phyloP scores from a whole-genome alignment of 257 asterid species.

The Gentiana macrophylla region DNA sequence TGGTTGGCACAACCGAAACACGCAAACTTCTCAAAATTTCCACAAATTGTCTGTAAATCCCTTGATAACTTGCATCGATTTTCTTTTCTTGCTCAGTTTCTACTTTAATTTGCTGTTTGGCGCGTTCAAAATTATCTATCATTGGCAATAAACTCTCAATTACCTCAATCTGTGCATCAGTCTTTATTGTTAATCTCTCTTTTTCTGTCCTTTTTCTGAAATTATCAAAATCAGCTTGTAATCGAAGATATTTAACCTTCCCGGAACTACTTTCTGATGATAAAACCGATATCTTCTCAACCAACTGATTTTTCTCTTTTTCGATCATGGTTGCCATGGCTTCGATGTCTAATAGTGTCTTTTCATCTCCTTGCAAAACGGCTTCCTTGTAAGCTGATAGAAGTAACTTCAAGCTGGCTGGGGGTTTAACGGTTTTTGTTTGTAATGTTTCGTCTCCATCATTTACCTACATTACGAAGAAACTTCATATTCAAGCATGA shows the following conservation, averaged over 20 bases:
- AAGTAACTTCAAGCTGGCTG: constrained; percentile 27
- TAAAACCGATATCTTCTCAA: constrained; percentile 36
- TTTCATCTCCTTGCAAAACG: constrained; percentile 37
- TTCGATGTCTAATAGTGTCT: constrained; percentile 41
- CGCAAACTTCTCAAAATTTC: constrained; percentile 78
- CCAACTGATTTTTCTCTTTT: constrained; percentile 49
- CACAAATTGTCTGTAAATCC: constrained; percentile 89
- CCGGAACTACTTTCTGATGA: constrained; percentile 53
- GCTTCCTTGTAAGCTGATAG: constrained; percentile 65
- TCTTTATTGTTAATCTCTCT: constrained; percentile 42
- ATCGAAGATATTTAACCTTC: constrained; percentile 48
- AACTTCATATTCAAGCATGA: too few relatives aligned
- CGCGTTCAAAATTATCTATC: constrained; percentile 85
- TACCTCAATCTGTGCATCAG: constrained; percentile 63
- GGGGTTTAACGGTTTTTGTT: constrained; percentile 15
- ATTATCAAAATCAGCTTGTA: constrained; percentile 92
- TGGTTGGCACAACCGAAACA: constrained; percentile 71
- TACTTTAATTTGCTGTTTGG: constrained; percentile 56
- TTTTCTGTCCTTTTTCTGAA: constrained; percentile 70
- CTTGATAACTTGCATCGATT: constrained; percentile 78
- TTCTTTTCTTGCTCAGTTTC: constrained; percentile 79
- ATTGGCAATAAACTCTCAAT: constrained; percentile 71
- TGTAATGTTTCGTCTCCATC: constrained; percentile 26
- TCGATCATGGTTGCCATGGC: constrained; percentile 28
- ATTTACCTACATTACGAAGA: constrained; percentile 18